phyloP scores from a whole-genome alignment of 768 basidiomycete genomes.

The Tylopilus felleus region DNA sequence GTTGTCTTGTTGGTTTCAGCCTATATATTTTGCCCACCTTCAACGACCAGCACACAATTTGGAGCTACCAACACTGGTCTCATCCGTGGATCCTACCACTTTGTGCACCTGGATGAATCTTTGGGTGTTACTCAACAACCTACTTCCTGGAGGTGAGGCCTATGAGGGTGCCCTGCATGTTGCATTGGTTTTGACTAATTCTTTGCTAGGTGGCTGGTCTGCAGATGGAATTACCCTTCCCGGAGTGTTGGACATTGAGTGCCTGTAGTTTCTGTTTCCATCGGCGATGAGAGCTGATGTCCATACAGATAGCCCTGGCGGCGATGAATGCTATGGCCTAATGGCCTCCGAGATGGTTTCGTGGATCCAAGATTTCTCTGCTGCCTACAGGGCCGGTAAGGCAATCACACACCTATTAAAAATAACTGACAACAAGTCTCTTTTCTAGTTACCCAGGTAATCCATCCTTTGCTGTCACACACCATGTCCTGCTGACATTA shows the following conservation, averaged over 20 bases:
- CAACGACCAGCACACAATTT: conserved; percentile 47
- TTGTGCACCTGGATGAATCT: conserved; percentile 51
- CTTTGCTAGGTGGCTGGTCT: conserved; percentile 46
- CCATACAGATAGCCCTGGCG: conserved; percentile 46
- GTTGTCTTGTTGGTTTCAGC: conserved; percentile 4
- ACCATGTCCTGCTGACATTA: conserved; percentile 1
- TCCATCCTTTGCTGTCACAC: conserved; percentile 2
- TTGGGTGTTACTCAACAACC: conserved; percentile 57
- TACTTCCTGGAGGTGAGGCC: conserved; percentile 58
- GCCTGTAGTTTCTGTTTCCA: conserved; percentile 30
- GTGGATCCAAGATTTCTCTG: conserved; percentile 60
- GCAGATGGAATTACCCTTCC: conserved; percentile 59
- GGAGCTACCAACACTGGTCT: conserved; percentile 54
- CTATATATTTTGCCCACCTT: conserved; percentile 33
- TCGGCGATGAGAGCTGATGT: background rate
- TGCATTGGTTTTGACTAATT: background rate
- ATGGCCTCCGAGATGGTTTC: conserved; percentile 47
- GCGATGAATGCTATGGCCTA: conserved; percentile 52
- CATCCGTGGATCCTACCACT: conserved; percentile 61
- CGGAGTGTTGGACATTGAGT: conserved; percentile 61
- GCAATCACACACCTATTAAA: background rate
- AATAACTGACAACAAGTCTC: background rate
- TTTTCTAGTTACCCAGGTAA: conserved; percentile 40
- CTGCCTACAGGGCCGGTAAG: conserved; percentile 52
- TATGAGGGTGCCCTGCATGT: conserved; percentile 28